Base-by-base conservation (phyloP, 139 green algal genomes). In the Closterium sp. region DNA sequence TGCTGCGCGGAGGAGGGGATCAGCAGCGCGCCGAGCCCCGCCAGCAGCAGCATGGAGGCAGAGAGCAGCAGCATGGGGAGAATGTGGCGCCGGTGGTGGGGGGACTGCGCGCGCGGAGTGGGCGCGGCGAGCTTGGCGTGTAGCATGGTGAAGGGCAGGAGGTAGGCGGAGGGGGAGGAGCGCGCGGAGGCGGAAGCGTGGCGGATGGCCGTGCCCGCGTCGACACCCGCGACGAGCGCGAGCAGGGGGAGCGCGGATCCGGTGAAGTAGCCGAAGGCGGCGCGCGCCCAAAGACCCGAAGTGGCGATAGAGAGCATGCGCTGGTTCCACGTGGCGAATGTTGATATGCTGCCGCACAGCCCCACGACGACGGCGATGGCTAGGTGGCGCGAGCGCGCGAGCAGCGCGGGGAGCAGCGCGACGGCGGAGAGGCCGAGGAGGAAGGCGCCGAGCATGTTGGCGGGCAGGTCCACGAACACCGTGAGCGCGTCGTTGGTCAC, bases 271-370 rank as follows among this genome's bases (percentile, higher is more conserved):
- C 85, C 85, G 34, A 88, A 69, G 30, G 33, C 25, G 85, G n/a
- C 85, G 85, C 85, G 85, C 33, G 33, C 85, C 85, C 85, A 88
- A 0, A 88, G 85, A 12, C 85, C 85, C 85, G 31, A 12, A 0
- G 85, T 55, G n/a, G 33, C 33, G 85, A 88, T 43, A 9, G 85
- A 32, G 1, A 88, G 16, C 85, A 88, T 88, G 85, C 85, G 85
- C 32, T 88, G 85, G 85, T 88, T 88, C 85, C 85, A 88, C 30
- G 85, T 38, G 25, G 85, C 85, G 85, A 69, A 88, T 30, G 85
- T 88, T n/a, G 85, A 38, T n/a, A 88, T 55, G 85, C 85, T 88
- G 85, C 85, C 85, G 33, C 33, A 69, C 33, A 88, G 85, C 33
- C 85, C 85, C 0, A 33, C 33, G n/a, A 33, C 31, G 30, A 88